Conservation (phyloP, 2,329 filamentous ascomycete species). For the Neopestalotiopsis clavispora region DNA sequence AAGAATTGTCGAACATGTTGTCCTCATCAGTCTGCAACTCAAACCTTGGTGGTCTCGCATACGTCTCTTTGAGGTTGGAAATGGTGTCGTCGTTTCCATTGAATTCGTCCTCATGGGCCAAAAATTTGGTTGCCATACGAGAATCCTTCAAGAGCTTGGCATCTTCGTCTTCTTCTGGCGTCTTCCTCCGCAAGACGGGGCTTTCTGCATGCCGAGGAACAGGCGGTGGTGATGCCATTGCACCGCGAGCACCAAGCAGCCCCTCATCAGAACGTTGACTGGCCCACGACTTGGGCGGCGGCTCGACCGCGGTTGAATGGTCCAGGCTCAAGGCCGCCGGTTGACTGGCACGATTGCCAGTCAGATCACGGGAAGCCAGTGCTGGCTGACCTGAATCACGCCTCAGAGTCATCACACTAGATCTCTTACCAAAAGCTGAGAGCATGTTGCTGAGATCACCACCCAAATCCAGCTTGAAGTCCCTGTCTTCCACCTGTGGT, state of each 20-base stretch:
- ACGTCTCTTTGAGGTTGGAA: conserved; percentile 35
- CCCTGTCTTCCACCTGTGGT: conserved; percentile 50
- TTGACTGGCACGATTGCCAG: conserved; percentile 49
- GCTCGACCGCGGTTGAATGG: conserved; percentile 48
- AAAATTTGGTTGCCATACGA: conserved; percentile 52
- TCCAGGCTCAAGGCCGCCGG: conserved; percentile 56
- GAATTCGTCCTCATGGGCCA: conserved; percentile 34
- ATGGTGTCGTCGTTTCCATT: conserved; percentile 45
- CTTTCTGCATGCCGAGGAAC: conserved; percentile 29
- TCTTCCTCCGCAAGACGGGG: conserved; percentile 24
- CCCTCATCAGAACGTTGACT: conserved; percentile 57
- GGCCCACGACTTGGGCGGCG: conserved; percentile 54
- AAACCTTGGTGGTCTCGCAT: conserved; percentile 36
- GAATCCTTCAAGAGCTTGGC: conserved; percentile 58
- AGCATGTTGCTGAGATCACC: conserved; percentile 64
- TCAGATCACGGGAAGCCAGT: conserved; percentile 47
- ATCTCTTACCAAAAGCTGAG: conserved; percentile 58
- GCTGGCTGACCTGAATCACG: conserved; percentile 42
- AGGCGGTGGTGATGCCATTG: conserved; percentile 36
- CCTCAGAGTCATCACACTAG: conserved; percentile 53
- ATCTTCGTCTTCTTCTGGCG: conserved; percentile 55
- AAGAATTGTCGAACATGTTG: conserved; percentile 58
- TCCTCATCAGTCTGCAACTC: conserved; percentile 50
- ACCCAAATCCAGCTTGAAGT: conserved; percentile 57
- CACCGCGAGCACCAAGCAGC: conserved; percentile 46